phyloP scores from a whole-genome alignment of 106 monocot genomes.

The Hemerocallis citrina region DNA sequence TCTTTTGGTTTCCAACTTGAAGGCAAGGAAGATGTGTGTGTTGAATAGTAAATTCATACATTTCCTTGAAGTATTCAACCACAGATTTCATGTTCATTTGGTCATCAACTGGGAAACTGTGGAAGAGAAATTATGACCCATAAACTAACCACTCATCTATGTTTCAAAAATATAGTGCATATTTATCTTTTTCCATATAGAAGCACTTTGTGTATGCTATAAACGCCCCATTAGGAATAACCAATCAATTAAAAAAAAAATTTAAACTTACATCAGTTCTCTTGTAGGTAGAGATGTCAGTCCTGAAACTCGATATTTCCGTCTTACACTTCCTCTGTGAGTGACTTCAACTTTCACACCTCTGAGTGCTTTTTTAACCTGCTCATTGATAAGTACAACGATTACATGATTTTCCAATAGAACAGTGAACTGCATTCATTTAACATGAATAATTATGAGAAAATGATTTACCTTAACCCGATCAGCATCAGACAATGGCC shows the following conservation, averaged over 20 bases:
- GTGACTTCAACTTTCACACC: constrained; percentile 94
- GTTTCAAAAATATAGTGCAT: too few species aligned
- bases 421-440: too few species aligned
- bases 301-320: constrained; percentile 78
- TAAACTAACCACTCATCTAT: too few species aligned
- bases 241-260: too few species aligned
- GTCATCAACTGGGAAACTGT: constrained; percentile 87
- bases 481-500: constrained; percentile 81
- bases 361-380: constrained; percentile 87
- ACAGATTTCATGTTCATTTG: constrained; percentile 98
- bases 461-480: constrained; percentile 92
- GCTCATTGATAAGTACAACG: constrained; percentile 1
- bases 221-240: too few species aligned
- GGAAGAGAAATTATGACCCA: constrained; percentile 3
- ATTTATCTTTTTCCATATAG: too few species aligned
- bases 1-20: constrained; percentile 88
- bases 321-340: constrained; percentile 74
- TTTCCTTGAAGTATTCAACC: constrained; percentile 90
- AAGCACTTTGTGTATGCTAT: too few species aligned
- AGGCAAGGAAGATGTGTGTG: constrained; percentile 81
- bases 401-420: neutral
- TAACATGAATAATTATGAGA: too few species aligned
- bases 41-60: constrained; percentile 83
- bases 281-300: constrained; percentile 75
- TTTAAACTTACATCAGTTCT: constrained; percentile 82